Evolutionary conservation across 768 basidiomycete species (phyloP).

Genomic region (Amanita exitialis): DNA sequence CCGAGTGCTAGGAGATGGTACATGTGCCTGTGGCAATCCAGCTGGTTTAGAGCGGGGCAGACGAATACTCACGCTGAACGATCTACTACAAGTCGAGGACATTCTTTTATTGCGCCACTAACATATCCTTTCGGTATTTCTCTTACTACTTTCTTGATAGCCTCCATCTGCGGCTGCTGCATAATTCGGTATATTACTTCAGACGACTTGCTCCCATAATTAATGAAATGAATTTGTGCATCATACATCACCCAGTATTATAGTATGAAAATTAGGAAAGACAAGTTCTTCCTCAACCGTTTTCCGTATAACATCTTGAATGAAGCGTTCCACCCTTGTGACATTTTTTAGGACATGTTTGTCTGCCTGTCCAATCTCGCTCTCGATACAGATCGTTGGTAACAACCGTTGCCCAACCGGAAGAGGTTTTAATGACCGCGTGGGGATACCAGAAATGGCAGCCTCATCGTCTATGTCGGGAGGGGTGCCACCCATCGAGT

Average conservation of each 20-base stretch:
- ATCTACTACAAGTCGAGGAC: background rate
- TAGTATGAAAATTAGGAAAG: slow-evolving; percentile 91
- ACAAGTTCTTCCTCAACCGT: slow-evolving; percentile 94
- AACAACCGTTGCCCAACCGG: slow-evolving; percentile 79
- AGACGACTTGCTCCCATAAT: too few relatives aligned
- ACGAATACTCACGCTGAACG: background rate
- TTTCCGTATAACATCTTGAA: slow-evolving; percentile 91
- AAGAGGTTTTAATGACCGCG: slow-evolving; percentile 50
- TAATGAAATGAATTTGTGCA: too few relatives aligned
- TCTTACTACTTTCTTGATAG: background rate
- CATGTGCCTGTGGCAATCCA: background rate
- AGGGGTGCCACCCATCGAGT: slow-evolving; percentile 39
- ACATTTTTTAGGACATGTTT: slow-evolving; percentile 96
- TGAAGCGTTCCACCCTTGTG: slow-evolving; percentile 88
- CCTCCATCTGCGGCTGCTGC: background rate
- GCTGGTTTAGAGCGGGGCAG: background rate
- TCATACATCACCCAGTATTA: slow-evolving; percentile 38
- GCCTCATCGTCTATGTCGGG: slow-evolving; percentile 57
- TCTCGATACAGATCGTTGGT: slow-evolving; percentile 85
- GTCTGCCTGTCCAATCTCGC: slow-evolving; percentile 92
- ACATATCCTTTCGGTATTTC: background rate
- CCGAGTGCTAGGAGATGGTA: background rate
- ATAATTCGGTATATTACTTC: background rate
- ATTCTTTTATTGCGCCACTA: background rate
- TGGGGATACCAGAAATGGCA: slow-evolving; percentile 22